phyloP scores from a whole-genome alignment of 345 rosid species.

The Rhodomyrtus tomentosa region DNA sequence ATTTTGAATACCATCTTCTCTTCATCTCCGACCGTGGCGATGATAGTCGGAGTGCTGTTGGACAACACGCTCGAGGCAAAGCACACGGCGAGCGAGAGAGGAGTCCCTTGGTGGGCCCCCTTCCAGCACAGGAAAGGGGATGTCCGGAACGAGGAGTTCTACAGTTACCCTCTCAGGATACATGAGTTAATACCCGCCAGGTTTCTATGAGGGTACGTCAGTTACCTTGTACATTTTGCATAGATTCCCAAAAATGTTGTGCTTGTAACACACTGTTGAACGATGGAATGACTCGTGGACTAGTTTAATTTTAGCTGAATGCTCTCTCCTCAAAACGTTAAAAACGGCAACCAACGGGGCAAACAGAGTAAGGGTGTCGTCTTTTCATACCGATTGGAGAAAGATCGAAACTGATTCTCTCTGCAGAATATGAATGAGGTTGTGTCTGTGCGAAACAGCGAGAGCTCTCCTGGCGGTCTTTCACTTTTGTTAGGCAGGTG shows the following conservation, averaged over 20 bases:
- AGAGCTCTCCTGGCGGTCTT: not conserved
- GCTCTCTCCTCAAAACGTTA: not conserved
- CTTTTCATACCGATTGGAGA: not conserved
- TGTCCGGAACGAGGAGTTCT: conserved; percentile 60
- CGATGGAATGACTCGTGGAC: not conserved
- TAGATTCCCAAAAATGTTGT: not conserved
- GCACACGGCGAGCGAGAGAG: conserved; percentile 36
- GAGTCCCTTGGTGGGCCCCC: conserved; percentile 83
- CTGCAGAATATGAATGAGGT: not conserved
- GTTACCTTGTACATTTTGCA: not conserved
- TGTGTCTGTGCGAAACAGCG: not conserved
- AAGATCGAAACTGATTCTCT: not conserved
- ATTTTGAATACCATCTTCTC: conserved; percentile 81
- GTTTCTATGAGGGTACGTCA: conserved; percentile 24
- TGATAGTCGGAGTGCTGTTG: conserved; percentile 47
- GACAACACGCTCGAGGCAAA: conserved; percentile 72
- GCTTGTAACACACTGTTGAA: not conserved
- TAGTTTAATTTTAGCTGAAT: not conserved
- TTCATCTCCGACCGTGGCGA: conserved; percentile 72
- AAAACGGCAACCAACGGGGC: not conserved
- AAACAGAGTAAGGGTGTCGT: not conserved
- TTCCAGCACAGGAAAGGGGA: conserved; percentile 74
- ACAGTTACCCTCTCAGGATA: conserved; percentile 51
- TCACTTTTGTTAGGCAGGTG: not conserved
- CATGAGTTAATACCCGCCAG: conserved; percentile 47